Percentiles rank a stretch among this genome's conserved stretches.
Evolutionary conservation across 164 flowering plant genomes (phyloP).

Genomic region (Amborella trichopoda): DNA sequence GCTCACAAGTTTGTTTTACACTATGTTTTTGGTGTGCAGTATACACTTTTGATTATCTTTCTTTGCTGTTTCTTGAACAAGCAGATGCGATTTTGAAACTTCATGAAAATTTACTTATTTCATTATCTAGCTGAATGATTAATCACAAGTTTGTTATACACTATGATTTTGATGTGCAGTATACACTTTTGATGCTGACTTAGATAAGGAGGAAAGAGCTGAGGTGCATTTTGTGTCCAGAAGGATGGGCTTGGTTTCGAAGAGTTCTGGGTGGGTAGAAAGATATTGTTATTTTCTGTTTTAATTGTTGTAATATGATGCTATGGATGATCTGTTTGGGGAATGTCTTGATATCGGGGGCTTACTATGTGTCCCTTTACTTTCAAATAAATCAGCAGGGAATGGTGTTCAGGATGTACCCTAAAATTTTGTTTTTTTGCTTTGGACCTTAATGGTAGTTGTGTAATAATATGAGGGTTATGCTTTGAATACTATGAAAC

Average conservation of each 20-base stretch:
- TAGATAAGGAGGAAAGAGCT: conserved; percentile 64
- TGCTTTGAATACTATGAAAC: no score
- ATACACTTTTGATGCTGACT: conserved; percentile 41
- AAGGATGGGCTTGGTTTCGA: conserved; percentile 79
- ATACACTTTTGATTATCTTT: no score
- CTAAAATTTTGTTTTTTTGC: background rate
- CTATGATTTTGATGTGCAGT: conserved; percentile 36
- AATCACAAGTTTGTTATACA: no score
- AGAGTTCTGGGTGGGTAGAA: conserved; percentile 77
- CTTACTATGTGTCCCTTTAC: background rate
- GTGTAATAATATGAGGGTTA: no score
- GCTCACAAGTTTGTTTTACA: no score
- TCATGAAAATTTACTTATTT: no score
- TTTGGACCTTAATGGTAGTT: background rate
- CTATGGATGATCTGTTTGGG: background rate
- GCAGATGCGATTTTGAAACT: no score
- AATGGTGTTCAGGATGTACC: background rate
- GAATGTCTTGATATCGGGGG: background rate
- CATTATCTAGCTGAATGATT: no score
- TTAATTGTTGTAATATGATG: background rate
- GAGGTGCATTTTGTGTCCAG: conserved; percentile 51
- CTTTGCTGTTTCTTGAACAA: no score
- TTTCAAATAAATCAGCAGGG: background rate
- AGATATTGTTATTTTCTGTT: background rate
- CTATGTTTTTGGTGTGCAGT: conserved; percentile 36